Evolutionary conservation across 225 moss, liverwort and hornwort genomes (phyloP).

Genomic region (Bryum argenteum): DNA sequence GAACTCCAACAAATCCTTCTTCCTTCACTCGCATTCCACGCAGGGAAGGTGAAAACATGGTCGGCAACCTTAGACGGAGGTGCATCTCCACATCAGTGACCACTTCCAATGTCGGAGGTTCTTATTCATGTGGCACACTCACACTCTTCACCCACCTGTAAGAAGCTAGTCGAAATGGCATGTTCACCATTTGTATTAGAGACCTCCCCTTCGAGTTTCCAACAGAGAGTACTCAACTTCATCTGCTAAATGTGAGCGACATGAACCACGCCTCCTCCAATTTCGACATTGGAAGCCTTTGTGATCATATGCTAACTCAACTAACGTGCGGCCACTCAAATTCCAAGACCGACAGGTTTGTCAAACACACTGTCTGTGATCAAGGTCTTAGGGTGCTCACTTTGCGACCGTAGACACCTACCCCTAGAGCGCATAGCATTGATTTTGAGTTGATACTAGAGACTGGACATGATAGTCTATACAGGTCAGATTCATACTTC

Average conservation of each 20-base stretch:
- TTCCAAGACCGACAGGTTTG: not conserved
- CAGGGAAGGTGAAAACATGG: too few relatives aligned
- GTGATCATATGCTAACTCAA: not conserved
- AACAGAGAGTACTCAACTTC: not conserved
- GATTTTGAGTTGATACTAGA: not conserved
- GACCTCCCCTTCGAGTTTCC: not conserved
- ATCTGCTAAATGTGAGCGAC: not conserved
- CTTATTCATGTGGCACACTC: not conserved
- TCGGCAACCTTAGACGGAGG: not conserved
- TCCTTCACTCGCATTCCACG: too few relatives aligned
- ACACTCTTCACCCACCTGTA: too few relatives aligned
- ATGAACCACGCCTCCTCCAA: not conserved
- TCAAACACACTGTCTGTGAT: not conserved
- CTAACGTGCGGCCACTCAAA: not conserved
- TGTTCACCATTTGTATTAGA: not conserved
- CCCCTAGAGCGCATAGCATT: not conserved
- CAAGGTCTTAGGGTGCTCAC: not conserved
- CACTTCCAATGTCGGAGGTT: not conserved
- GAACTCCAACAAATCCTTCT: too few relatives aligned
- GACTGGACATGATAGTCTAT: not conserved
- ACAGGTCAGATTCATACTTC: constrained; percentile 23
- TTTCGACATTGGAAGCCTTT: not conserved
- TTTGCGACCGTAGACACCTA: not conserved
- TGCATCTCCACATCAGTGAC: not conserved
- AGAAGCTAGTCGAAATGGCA: too few relatives aligned